Evolutionary conservation across 2,329 filamentous ascomycete genomes (phyloP).

Genomic region (Clonostachys chloroleuca): DNA sequence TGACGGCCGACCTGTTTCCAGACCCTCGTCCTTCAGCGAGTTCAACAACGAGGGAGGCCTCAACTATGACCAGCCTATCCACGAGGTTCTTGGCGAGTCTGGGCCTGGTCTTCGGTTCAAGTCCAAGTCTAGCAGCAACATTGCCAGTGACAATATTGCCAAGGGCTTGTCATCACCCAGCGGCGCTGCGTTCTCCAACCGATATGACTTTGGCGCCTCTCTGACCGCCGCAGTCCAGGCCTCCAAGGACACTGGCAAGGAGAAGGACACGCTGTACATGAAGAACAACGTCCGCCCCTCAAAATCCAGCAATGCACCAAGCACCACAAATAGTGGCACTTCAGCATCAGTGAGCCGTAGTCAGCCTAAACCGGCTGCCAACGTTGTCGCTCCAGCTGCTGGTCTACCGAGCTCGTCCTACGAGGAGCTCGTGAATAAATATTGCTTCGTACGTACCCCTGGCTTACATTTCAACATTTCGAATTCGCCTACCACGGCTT

Average conservation of each 20-base stretch:
- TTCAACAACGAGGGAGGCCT: slow-evolving; percentile 60
- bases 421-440: slow-evolving; percentile 96
- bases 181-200: slow-evolving; percentile 78
- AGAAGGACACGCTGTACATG: slow-evolving; percentile 54
- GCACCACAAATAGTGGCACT: slow-evolving; percentile 16
- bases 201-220: slow-evolving; percentile 95
- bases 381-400: slow-evolving; percentile 45
- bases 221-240: slow-evolving; percentile 76
- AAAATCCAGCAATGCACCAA: slow-evolving; percentile 6
- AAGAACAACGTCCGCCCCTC: slow-evolving; percentile 35
- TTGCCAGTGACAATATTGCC: slow-evolving; percentile 59
- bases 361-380: slow-evolving; percentile 12
- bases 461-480: slow-evolving; percentile 21
- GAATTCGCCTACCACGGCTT: slow-evolving; percentile 8
- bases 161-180: slow-evolving; percentile 48
- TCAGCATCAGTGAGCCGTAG: background rate
- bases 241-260: slow-evolving; percentile 56
- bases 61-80: slow-evolving; percentile 54
- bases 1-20: slow-evolving; percentile 44
- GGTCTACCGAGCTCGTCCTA: slow-evolving; percentile 83
- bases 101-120: slow-evolving; percentile 64
- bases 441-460: slow-evolving; percentile 94
- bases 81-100: slow-evolving; percentile 61
- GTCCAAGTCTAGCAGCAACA: slow-evolving; percentile 57
- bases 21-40: slow-evolving; percentile 62